phyloP scores from a whole-genome alignment of 352 stramenopile genomes.

The Stephanocyclus meneghinianus region DNA sequence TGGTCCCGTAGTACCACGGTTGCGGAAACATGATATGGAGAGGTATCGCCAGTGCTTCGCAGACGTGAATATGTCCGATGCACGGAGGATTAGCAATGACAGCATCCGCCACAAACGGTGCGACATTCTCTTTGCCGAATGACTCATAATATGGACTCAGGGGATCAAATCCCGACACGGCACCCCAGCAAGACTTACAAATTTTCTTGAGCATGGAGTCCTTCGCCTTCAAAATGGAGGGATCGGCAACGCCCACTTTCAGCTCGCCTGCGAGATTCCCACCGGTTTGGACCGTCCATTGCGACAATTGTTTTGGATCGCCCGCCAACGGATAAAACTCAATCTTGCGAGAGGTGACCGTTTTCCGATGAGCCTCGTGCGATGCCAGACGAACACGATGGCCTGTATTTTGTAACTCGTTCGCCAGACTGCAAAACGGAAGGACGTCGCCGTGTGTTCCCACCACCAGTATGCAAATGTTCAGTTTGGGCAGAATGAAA shows the following conservation, averaged over 20 bases:
- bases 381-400: slow-evolving; percentile 90
- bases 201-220: slow-evolving; percentile 90
- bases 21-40: slow-evolving; percentile 91
- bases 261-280: slow-evolving; percentile 61
- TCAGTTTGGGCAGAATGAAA: slow-evolving; percentile 58
- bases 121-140: slow-evolving; percentile 33
- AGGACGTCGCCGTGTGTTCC: slow-evolving; percentile 69
- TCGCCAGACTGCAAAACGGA: slow-evolving; percentile 82
- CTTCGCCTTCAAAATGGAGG: slow-evolving; percentile 82
- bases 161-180: slow-evolving; percentile 84
- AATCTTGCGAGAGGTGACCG: slow-evolving; percentile 83
- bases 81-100: slow-evolving; percentile 93
- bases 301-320: slow-evolving; percentile 76
- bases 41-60: slow-evolving; percentile 88
- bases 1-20: slow-evolving; percentile 66
- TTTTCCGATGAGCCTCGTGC: slow-evolving; percentile 87
- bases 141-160: slow-evolving; percentile 64
- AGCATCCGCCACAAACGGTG: slow-evolving; percentile 86
- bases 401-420: slow-evolving; percentile 84
- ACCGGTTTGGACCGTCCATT: slow-evolving; percentile 87
- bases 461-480: slow-evolving; percentile 69
- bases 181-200: slow-evolving; percentile 87
- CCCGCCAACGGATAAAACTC: slow-evolving; percentile 83
- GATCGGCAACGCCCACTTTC: slow-evolving; percentile 24
- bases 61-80: slow-evolving; percentile 91